Base-by-base conservation (phyloP, 139 green algal genomes). In the Penium margaritaceum region DNA sequence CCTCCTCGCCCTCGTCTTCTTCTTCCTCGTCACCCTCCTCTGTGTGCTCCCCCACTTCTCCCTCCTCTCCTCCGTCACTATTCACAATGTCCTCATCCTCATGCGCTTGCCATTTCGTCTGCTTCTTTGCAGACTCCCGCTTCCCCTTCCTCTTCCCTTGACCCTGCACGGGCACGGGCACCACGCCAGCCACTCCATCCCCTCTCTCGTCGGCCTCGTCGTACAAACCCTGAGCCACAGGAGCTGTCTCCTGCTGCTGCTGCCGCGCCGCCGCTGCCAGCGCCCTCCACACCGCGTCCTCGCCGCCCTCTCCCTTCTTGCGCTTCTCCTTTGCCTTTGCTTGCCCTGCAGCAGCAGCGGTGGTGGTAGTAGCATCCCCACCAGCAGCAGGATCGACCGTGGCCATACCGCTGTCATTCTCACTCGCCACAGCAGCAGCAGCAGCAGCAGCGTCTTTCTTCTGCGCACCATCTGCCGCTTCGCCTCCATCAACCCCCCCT, bases 1-100 rank as follows among this genome's bases (percentile, higher is more conserved):
- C 68, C 12, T 76, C 68, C 43, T 76, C 68, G 19, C n/a, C 66
- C n/a, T 46, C 57, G n/a, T 75, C 71, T 39, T 46, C 71, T 14
- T 58, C 62, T 78, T 12, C 37, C 15, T 76, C 39, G 36, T 67
- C 29, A 46, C 44, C 30, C 37, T 70, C 74, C 53, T 76, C 63
- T 29, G 5, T 12, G 9, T 70, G 65, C 30, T 53, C 63, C 33
- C 27, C 72, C 62, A 30, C 72, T 24, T 29, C 21, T n/a, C 1
- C n/a, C 62, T 60, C 62, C 62, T 51, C 35, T 41, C 33, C 57
- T 21, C n/a, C n/a, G 32, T 51, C 36, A 15, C n/a, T n/a, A n/a
- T n/a, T n/a, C n/a, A n/a, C n/a, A n/a, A n/a, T n/a, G n/a, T 41
- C 39, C 27, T 60, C 27, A n/a, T 41, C 34, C 39, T 69, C 51